Evolutionary conservation across 352 stramenopile species (phyloP), one percentile per base, ranked within the genome.

Genomic region (Globisporangium polare): DNA sequence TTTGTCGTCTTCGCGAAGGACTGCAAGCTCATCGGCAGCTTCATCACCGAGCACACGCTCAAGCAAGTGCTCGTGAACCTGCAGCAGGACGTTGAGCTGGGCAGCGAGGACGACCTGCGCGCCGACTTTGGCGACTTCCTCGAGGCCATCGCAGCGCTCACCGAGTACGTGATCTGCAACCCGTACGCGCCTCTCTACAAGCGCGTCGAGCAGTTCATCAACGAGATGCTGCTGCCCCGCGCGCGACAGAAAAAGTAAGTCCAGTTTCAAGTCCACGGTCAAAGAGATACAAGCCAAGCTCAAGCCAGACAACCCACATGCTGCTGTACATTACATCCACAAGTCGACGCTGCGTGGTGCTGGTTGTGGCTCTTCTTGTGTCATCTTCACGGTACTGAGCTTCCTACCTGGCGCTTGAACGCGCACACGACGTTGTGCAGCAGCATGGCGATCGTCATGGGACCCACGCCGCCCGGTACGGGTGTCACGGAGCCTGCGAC

Each of bases 371-470:
- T 2, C 27, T 50, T 22, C 17, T 58, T 49, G 41, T 20, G 17
- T 46, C 26, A 17, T 45, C 51, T 70, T 63, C 45, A 52, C 27
- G 51, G 58, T 29, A 71, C 52, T 71, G 56, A 65, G 66, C 59
- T 74, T 20, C 71, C 69, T 59, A 89, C 83, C 31, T 77, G 77
- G 43, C 80, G 80, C 62, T 86, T 89, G 71, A 85, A 92, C 1
- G 83, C 80, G 3, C 77, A 75, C 22, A 92, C 77, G 31, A 92
- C 83, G 72, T 97, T 97, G 47, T 94, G 83, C 42, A 97, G 87
- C 58, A 97, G 69, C 91, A 97, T 98, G 9, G 94, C 89, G 63
- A 98, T 98, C 10, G 95, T 99, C 97, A 99, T 99, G 17, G 98
- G 98, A 2, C 98, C 98, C 43, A 99, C 97, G 59, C 97, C 98